Evolutionary conservation across 768 basidiomycete species (phyloP).

Genomic region (Antrodiella citrinella): DNA sequence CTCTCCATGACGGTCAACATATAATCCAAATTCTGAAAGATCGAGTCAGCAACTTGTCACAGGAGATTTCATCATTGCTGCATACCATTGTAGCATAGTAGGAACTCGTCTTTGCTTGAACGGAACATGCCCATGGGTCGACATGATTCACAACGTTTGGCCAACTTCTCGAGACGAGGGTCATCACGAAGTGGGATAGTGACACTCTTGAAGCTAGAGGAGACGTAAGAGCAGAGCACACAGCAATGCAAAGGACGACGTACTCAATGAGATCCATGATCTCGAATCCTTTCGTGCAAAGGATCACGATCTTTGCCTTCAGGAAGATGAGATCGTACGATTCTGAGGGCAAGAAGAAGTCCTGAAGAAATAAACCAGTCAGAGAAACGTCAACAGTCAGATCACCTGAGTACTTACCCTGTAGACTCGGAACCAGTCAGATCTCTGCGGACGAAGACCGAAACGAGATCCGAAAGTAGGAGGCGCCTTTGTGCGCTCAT

Average conservation of each 20-base stretch:
- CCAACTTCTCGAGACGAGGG: constrained; percentile 53
- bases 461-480: constrained; percentile 66
- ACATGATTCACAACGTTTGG: constrained; percentile 74
- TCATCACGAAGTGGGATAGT: constrained; percentile 84
- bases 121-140: constrained; percentile 88
- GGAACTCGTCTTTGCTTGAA: constrained; percentile 77
- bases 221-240: background rate
- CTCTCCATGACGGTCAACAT: constrained; percentile 87
- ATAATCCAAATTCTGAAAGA: constrained; percentile 76
- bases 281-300: constrained; percentile 92
- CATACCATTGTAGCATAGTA: constrained; percentile 83
- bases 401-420: constrained; percentile 45
- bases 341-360: constrained; percentile 90
- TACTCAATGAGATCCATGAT: constrained; percentile 96
- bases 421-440: constrained; percentile 94
- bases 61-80: background rate
- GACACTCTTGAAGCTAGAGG: constrained; percentile 68
- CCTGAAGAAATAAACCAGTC: constrained; percentile 27
- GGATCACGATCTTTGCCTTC: constrained; percentile 87
- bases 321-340: constrained; percentile 88
- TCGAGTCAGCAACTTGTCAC: background rate
- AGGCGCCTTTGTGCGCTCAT: constrained; percentile 64
- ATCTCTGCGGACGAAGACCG: constrained; percentile 69
- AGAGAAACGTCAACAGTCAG: background rate
- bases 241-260: constrained; percentile 20